Percentiles rank a stretch among this genome's conserved stretches.
Conservation (phyloP, 1,139 yeast species). For the Candida neerlandica region DNA sequence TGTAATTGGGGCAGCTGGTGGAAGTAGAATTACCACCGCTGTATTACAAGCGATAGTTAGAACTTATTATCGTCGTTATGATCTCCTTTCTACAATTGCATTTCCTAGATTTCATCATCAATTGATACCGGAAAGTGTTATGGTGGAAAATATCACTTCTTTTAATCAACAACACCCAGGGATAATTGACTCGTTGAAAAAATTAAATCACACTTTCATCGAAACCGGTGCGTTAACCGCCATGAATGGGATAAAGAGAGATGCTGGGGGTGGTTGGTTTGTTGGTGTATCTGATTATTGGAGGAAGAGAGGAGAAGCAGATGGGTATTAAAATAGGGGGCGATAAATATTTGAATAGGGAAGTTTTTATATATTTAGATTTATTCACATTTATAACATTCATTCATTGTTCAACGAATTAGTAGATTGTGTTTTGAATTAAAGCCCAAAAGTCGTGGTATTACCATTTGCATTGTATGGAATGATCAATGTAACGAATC, state of each 20-base stretch:
- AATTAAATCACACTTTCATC: conserved; percentile 31
- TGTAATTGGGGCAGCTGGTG: conserved; percentile 92
- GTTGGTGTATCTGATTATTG: conserved; percentile 50
- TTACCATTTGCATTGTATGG: conserved; percentile 43
- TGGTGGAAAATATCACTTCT: conserved; percentile 54
- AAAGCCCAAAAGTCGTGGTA: conserved; percentile 8
- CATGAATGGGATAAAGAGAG: conserved; percentile 43
- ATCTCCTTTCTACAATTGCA: conserved; percentile 69
- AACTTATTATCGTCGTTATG: conserved; percentile 54
- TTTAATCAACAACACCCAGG: conserved; percentile 28
- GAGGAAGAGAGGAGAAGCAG: conserved; percentile 47
- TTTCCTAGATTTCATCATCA: conserved; percentile 90
- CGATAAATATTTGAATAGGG: neutral
- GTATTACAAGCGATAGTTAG: conserved; percentile 80
- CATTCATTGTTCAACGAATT: too few relatives aligned
- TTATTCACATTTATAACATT: too few relatives aligned
- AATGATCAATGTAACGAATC: too few relatives aligned
- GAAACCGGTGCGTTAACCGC: conserved; percentile 44
- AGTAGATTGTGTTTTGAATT: neutral
- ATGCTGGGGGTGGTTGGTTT: conserved; percentile 14
- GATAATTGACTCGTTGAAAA: conserved; percentile 18
- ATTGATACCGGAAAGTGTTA: conserved; percentile 69
- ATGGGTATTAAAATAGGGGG: conserved; percentile 32
- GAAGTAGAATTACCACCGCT: conserved; percentile 85
- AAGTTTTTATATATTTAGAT: too few relatives aligned